Percentiles rank a stretch among this genome's conserved stretches.
These are phyloP conservation scores for Parmales sp. DNA, from an alignment of 108 stramenopile genomes.

Conservation along the genomic window DNA sequence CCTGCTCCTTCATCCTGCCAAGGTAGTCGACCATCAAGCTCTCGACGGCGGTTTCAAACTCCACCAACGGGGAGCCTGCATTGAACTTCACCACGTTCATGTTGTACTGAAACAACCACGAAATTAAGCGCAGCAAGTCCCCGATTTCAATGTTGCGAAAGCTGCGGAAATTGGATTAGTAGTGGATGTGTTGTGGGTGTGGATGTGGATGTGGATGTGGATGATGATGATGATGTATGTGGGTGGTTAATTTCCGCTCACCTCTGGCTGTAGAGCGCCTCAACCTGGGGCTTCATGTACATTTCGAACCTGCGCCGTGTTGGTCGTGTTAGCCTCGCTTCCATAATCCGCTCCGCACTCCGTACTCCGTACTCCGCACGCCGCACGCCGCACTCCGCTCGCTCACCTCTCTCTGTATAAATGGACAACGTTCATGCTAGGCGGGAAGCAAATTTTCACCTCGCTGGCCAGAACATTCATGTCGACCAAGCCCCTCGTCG, in stretches of 20 bases:
- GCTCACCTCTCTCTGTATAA: slow-evolving; percentile 3
- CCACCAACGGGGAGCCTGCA: not conserved
- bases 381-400: too few relatives aligned
- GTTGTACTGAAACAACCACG: slow-evolving; percentile 2
- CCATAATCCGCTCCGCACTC: too few relatives aligned
- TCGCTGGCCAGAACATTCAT: not conserved
- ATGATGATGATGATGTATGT: too few relatives aligned
- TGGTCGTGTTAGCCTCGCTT: too few relatives aligned
- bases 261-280: not conserved
- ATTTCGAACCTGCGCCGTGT: too few relatives aligned
- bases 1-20: not conserved
- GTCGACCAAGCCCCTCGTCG: slow-evolving; percentile 3
- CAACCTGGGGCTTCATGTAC: slow-evolving; percentile 9
- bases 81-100: not conserved
- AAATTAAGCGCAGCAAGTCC: not conserved
- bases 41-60: not conserved
- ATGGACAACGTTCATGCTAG: not conserved
- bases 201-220: too few relatives aligned
- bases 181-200: too few relatives aligned
- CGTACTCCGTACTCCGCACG: too few relatives aligned
- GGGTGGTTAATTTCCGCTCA: too few relatives aligned
- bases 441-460: not conserved
- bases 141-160: not conserved
- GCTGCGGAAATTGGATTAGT: too few relatives aligned
- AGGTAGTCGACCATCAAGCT: slow-evolving; percentile 8